A percentile compares a stretch with the other conserved stretches of the same genome.
Evolutionary conservation across 1,284 basidiomycete species (phyloP).

Genomic region (Ustilago loliicola): DNA sequence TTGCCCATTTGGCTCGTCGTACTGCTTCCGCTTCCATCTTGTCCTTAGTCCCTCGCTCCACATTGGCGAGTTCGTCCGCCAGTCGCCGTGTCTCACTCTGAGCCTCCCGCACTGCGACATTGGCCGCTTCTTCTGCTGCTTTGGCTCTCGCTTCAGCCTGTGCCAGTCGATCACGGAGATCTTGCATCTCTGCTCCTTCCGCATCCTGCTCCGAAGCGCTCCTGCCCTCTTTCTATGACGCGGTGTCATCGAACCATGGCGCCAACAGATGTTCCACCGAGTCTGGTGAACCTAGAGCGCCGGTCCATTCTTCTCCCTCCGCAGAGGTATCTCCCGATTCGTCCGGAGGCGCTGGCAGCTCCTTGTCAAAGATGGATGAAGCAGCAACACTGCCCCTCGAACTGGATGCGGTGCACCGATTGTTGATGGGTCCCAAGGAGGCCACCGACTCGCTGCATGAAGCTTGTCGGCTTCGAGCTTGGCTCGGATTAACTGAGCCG

Average conservation of each 20-base stretch:
- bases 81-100: conserved; percentile 19
- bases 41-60: conserved; percentile 17
- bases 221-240: background rate
- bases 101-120: conserved; percentile 17
- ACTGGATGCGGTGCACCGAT: conserved; percentile 13
- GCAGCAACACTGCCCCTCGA: conserved; percentile 18
- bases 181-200: conserved; percentile 16
- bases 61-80: conserved; percentile 20
- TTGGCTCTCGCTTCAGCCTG: conserved; percentile 23
- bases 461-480: conserved; percentile 12
- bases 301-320: conserved; percentile 11
- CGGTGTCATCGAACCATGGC: background rate
- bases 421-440: background rate
- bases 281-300: conserved; percentile 5
- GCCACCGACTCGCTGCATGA: conserved; percentile 17
- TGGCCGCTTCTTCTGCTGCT: conserved; percentile 25
- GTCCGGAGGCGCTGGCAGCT: conserved; percentile 18
- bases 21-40: conserved; percentile 29
- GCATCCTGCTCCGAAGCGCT: background rate
- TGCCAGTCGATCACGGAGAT: conserved; percentile 25
- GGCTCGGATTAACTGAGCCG: background rate
- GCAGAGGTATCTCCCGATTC: background rate
- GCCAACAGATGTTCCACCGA: background rate
- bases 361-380: conserved; percentile 31
- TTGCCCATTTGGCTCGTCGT: conserved; percentile 31